Evolutionary conservation across 306 rosid genomes (phyloP), one percentile per base, ranked within the genome.

Genomic region (Begonia fuchsioides): DNA sequence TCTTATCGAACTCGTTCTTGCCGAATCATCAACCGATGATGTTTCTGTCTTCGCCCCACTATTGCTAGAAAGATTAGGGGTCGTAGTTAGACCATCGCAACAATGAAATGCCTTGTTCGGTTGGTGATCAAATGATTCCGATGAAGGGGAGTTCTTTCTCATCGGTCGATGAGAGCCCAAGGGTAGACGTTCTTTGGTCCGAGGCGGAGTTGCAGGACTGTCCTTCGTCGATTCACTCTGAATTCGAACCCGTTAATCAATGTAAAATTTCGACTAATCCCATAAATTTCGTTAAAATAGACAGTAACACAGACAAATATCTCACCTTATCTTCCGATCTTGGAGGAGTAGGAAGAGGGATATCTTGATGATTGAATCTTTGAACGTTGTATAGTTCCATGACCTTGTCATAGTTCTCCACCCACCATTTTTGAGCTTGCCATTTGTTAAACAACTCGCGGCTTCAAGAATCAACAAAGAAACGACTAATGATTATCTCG

Each of bases 361-460:
- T 93, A 17, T 77, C 78, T 65, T 87, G 73, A 17, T 78, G 86
- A 70, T 87, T 75, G 71, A 82, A 82, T 80, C 79, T 78, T 53
- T 87, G 96, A 67, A 87, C 96, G 70, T 87, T 87, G 81, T 87
- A 87, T 56, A 87, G 63, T 57, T 87, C 96, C 94, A 87, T 77
- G 60, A 87, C 80, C 76, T 79, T 87, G 82, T 87, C 96, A 69
- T 79, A 87, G 55, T 82, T 87, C 61, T 87, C 96, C 5, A 82
- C 63, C 96, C 96, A 87, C 96, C 96, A 87, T 57, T 82, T 77
- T 56, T 87, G 94, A 61, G 96, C 96, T 87, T 87, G 94, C 87
- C 92, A 87, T 75, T 82, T 87, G 62, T 87, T 43, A 55, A 66
- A 50, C 51, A 44, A 50, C 15, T 32, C 18, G 39, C 39, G 57